Percentiles rank a stretch among this genome's conserved stretches.
Evolutionary conservation across 768 basidiomycete species (phyloP).

Genomic region (Amyloporia xantha): DNA sequence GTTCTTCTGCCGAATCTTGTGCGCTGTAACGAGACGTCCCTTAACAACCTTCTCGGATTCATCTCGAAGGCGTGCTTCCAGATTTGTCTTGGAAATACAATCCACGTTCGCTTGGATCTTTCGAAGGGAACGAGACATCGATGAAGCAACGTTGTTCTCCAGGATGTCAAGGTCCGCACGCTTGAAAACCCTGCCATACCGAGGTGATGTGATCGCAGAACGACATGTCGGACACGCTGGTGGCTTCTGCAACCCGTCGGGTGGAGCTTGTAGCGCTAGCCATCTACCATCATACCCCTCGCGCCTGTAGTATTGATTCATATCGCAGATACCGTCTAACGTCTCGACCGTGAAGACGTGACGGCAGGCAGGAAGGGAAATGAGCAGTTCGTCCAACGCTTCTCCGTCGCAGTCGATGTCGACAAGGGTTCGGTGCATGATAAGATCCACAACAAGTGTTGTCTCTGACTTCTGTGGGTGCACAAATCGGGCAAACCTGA

Average conservation of each 20-base stretch:
- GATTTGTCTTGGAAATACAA: slow-evolving; percentile 19
- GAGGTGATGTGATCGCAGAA: slow-evolving; percentile 43
- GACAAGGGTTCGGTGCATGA: slow-evolving; percentile 42
- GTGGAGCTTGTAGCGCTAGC: slow-evolving; percentile 38
- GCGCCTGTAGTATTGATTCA: slow-evolving; percentile 44
- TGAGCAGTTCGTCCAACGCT: slow-evolving; percentile 43
- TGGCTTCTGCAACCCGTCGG: slow-evolving; percentile 31
- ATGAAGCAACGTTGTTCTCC: slow-evolving; percentile 52
- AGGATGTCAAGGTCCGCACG: slow-evolving; percentile 58
- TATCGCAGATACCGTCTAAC: slow-evolving; percentile 51
- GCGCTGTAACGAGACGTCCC: not conserved
- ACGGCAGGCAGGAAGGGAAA: slow-evolving; percentile 54
- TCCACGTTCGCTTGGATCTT: slow-evolving; percentile 24
- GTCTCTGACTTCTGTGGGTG: slow-evolving; percentile 28
- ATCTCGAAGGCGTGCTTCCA: slow-evolving; percentile 1
- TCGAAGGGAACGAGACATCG: slow-evolving; percentile 41
- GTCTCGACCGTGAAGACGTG: slow-evolving; percentile 70
- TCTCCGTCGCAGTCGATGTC: slow-evolving; percentile 38
- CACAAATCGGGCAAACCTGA: slow-evolving; percentile 51
- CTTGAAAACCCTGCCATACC: slow-evolving; percentile 59
- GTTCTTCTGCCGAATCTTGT: slow-evolving; percentile 7
- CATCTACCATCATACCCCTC: slow-evolving; percentile 32
- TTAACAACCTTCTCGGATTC: slow-evolving; percentile 4
- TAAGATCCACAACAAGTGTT: slow-evolving; percentile 49
- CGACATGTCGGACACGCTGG: slow-evolving; percentile 63